Base-by-base conservation (phyloP, 1,139 yeast genomes). In the Saccharomyces hybrid region DNA sequence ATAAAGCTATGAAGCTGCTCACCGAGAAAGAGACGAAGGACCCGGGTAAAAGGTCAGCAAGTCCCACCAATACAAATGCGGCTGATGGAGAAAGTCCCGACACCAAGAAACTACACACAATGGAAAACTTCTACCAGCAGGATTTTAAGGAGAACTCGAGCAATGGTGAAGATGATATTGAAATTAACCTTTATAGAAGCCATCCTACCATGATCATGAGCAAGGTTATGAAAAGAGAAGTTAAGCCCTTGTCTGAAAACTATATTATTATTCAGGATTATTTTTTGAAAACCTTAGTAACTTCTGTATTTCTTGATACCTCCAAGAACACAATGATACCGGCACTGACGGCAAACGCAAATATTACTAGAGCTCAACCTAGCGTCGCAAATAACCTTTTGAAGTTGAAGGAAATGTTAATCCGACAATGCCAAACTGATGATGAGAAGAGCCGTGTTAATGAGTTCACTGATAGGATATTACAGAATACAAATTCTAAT, bases 201-300 rank as follows among this genome's bases (percentile, higher is more conserved):
- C 60, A 61, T 47, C 70, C 71, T 16, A 62, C 64, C 42, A 54
- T 68, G 50, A 60, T 67, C 8, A 63, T 66, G 52, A 66, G 65
- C 46, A 58, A 60, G 42, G 58, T 62, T 3, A 63, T 65, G 62
- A 67, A 66, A 57, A 59, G 66, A 28, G 71, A 68, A 52, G 65
- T 68, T 1, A 67, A 65, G 51, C 68, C 71, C 4, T 54, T 68
- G 19, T 66, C 70, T 2, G 70, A 66, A 48, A 65, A 65, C 48
- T 65, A 67, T 51, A 59, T 64, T 38, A 59, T 68, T 12, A 56
- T 65, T 2, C 64, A 65, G 42, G 71, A 68, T 57, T 60, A 58
- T 42, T 67, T 66, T 49, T 48, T 67, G 24, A 60, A 67, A 9
- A 56, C 60, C 2, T 53, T 66, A 19, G 55, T 66, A 8, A 59